Percentiles rank a stretch among this genome's conserved stretches.
phyloP scores from a whole-genome alignment of 2,329 filamentous ascomycete genomes.

The Pestalotiopsis sp. region DNA sequence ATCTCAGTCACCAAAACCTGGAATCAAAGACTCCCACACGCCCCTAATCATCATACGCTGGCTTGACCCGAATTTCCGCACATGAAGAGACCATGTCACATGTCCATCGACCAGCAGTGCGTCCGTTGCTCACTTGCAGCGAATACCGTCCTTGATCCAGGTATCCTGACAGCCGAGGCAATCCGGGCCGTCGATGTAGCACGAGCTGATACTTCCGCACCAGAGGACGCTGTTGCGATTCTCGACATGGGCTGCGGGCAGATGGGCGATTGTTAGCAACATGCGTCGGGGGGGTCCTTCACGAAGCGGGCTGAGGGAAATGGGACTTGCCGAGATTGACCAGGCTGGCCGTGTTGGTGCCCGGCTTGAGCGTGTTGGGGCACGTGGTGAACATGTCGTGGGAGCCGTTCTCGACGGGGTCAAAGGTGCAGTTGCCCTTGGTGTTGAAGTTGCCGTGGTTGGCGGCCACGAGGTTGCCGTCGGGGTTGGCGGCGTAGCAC shows the following conservation, averaged over 20 bases:
- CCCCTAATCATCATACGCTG: background rate
- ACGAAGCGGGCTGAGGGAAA: background rate
- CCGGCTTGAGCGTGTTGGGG: background rate
- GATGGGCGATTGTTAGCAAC: background rate
- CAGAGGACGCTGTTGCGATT: conserved; percentile 1
- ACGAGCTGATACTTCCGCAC: background rate
- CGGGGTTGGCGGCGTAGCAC: background rate
- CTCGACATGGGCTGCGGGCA: background rate
- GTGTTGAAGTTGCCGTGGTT: background rate
- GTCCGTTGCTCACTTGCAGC: background rate
- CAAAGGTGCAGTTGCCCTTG: background rate
- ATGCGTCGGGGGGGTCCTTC: background rate
- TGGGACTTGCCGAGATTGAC: background rate
- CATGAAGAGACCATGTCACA: too few relatives aligned
- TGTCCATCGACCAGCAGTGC: background rate
- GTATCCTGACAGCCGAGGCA: conserved; percentile 3
- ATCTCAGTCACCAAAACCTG: background rate
- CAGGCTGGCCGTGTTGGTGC: background rate
- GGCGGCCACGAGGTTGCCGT: background rate
- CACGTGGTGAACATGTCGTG: background rate
- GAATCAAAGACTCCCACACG: background rate
- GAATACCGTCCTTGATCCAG: background rate
- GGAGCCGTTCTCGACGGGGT: background rate
- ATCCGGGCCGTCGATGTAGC: conserved; percentile 1
- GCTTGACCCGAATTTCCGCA: background rate